Evolutionary conservation across 2,329 filamentous ascomycete genomes (phyloP), one percentile per base, ranked within the genome.

Genomic region (Claviceps pazoutovae): DNA sequence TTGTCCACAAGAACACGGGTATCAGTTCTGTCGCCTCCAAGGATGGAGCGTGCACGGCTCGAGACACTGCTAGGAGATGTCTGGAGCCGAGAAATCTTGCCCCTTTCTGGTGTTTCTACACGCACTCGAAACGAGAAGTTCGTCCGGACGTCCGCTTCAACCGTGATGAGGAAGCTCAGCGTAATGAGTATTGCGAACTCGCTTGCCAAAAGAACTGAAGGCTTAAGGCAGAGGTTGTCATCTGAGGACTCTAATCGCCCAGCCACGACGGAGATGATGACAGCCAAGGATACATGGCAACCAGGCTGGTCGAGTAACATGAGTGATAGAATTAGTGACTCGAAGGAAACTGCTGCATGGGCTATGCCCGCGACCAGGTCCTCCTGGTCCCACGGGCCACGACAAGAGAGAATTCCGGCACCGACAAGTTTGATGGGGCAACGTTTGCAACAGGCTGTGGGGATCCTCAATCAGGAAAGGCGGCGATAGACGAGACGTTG

Each of bases 151-250:
- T 88, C 85, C n/a, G 86, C 89, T 13, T 88, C 87, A 38, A 86
- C 86, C 1, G 80, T 95, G 62, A 95, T 95, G 71, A 79, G 89
- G 50, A 94, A 90, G 64, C 76, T 96, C 56, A 95, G 87, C 66
- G 83, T 88, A 61, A 83, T 84, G 48, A 89, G 83, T 64, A 84
- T 93, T 56, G 78, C 86, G 14, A 84, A 79, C 57, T 84, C 84
- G 47, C 90, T 94, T 62, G 78, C 80, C 39, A 86, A 83, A 58
- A 80, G 84, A 53, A 85, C 86, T 1, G 74, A 73, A 41, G 86
- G 83, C 56, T 59, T 74, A 26, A 56, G 61, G 34, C 61, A 59
- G 34, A 59, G 51, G 41, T 21, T 54, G 9, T 53, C 53, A 17
- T 44, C 51, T n/a, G 53, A 54, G 26, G 51, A 54, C 17, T 26